These are phyloP conservation scores for Gardenia jasminoides DNA, from an alignment of 257 asterid species.

Conservation along the genomic window DNA sequence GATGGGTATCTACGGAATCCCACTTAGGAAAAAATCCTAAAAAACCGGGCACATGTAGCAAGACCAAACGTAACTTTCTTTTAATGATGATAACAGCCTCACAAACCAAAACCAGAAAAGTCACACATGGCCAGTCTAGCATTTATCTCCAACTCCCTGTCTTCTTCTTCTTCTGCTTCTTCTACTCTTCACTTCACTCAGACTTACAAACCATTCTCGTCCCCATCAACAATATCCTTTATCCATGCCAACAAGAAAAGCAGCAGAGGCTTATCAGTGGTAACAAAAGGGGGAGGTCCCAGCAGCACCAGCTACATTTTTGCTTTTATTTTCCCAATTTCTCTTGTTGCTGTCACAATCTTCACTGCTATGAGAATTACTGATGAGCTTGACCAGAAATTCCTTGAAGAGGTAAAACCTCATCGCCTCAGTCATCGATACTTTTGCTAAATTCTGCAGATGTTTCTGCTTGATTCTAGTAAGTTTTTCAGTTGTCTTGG, in stretches of 20 bases:
- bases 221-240: slow-evolving; percentile 2
- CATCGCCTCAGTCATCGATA: background rate
- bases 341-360: slow-evolving; percentile 63
- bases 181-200: background rate
- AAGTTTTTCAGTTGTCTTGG: background rate
- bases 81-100: background rate
- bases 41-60: no score
- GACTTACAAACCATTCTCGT: background rate
- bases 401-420: slow-evolving; percentile 63
- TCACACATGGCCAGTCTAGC: slow-evolving; percentile 12
- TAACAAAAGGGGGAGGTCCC: slow-evolving; percentile 54
- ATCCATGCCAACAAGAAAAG: slow-evolving; percentile 1
- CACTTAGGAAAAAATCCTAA: no score
- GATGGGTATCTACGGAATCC: no score
- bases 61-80: no score
- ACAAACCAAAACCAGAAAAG: background rate
- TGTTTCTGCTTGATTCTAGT: background rate
- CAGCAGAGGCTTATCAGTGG: slow-evolving; percentile 44
- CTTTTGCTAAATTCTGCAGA: background rate
- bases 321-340: slow-evolving; percentile 64
- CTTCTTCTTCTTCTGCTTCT: slow-evolving; percentile 11
- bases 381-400: slow-evolving; percentile 69
- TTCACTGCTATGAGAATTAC: slow-evolving; percentile 54
- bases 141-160: slow-evolving; percentile 12
- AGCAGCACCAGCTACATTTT: slow-evolving; percentile 51